Percentiles rank a stretch among this genome's conserved stretches.
Evolutionary conservation across 257 asterid species (phyloP).

Genomic region (Leonotis leonurus): DNA sequence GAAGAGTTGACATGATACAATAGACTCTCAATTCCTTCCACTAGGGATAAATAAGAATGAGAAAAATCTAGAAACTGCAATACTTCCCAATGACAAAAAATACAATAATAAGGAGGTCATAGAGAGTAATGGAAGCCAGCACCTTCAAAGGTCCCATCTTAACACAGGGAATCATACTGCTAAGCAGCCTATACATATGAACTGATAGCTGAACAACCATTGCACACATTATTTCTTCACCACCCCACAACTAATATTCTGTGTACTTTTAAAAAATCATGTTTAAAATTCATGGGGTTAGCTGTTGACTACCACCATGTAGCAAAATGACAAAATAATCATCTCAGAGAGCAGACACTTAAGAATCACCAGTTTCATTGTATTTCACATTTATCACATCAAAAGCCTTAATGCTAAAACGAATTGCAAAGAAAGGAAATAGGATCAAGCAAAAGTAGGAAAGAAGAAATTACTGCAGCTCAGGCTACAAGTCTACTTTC

Average conservation of each 20-base stretch:
- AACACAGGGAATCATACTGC: neutral
- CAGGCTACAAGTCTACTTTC: neutral
- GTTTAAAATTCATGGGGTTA: slow-evolving; percentile 14
- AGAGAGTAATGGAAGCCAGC: neutral
- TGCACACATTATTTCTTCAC: slow-evolving; percentile 18
- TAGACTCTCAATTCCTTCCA: neutral
- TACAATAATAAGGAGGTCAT: neutral
- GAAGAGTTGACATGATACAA: neutral
- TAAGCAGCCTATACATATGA: slow-evolving; percentile 17
- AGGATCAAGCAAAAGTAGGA: neutral
- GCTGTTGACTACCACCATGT: slow-evolving; percentile 18
- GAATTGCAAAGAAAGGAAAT: neutral
- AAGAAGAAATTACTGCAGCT: neutral
- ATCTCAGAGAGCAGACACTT: neutral
- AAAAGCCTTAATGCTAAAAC: neutral
- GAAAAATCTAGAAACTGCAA: neutral
- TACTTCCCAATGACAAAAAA: neutral
- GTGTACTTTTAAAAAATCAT: neutral
- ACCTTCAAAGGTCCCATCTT: neutral
- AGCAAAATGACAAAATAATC: slow-evolving; percentile 17
- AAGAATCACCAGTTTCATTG: slow-evolving; percentile 3
- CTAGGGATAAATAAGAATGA: neutral
- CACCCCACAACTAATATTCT: slow-evolving; percentile 34
- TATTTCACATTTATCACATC: neutral
- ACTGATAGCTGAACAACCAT: slow-evolving; percentile 37